Conservation (phyloP, 2,329 filamentous ascomycete species). For the Colletotrichum tamarilloi region DNA sequence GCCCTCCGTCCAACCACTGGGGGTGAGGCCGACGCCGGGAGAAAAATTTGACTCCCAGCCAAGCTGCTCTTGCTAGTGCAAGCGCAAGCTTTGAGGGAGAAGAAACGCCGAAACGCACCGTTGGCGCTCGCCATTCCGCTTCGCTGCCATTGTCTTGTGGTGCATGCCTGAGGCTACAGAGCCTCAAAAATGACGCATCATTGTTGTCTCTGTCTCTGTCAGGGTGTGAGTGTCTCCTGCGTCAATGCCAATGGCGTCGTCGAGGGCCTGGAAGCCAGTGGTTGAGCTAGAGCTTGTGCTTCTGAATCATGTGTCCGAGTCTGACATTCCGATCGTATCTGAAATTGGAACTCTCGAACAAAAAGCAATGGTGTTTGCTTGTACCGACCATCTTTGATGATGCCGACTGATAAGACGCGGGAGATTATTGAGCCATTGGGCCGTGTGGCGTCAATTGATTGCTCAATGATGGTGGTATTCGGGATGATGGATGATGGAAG, state of each 20-base stretch:
- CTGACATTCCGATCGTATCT: conserved; percentile 8
- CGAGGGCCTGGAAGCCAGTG: background rate
- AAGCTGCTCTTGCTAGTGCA: background rate
- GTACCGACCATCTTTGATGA: background rate
- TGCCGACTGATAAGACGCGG: conserved; percentile 1
- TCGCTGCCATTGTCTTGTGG: conserved; percentile 6
- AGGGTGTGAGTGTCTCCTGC: background rate
- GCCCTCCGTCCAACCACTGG: background rate
- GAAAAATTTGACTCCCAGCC: background rate
- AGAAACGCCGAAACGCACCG: conserved; percentile 23
- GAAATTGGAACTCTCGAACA: conserved; percentile 1
- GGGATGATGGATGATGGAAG: too few relatives aligned
- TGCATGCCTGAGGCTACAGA: conserved; percentile 32
- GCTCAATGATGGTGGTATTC: background rate
- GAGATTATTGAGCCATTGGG: background rate
- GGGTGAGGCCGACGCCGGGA: background rate
- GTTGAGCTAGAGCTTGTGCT: conserved; percentile 18
- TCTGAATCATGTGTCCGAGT: background rate
- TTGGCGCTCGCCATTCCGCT: conserved; percentile 14
- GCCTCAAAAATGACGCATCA: conserved; percentile 36
- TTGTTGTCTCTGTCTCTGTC: conserved; percentile 1
- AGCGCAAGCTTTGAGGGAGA: background rate
- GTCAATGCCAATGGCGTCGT: conserved; percentile 3
- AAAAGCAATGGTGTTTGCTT: conserved; percentile 14
- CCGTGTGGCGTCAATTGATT: background rate